Conservation (phyloP, 1,284 basidiomycete genomes). For the Gymnopus androsaceus region DNA sequence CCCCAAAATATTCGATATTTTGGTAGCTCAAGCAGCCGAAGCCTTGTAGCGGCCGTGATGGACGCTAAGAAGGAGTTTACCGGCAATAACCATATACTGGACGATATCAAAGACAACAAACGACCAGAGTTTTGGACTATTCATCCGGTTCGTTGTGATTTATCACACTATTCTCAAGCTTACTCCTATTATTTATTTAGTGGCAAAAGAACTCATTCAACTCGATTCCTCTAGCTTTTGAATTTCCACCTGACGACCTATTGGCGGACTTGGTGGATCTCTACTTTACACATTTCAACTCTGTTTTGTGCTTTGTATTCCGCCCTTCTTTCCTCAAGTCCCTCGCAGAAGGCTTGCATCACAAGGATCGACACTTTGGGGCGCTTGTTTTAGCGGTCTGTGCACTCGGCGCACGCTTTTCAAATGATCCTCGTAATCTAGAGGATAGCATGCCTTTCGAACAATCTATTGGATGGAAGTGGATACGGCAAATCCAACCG, state of each 20-base stretch:
- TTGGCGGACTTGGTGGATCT: constrained; percentile 53
- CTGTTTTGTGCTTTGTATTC: constrained; percentile 59
- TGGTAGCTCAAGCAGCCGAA: constrained; percentile 54
- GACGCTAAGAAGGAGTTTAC: constrained; percentile 49
- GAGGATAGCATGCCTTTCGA: not conserved
- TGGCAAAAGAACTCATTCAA: constrained; percentile 31
- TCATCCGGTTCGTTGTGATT: constrained; percentile 21
- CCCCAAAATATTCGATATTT: constrained; percentile 7
- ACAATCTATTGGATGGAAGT: constrained; percentile 33
- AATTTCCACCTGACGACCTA: constrained; percentile 58
- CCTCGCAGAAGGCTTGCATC: constrained; percentile 51
- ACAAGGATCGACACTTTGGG: constrained; percentile 54
- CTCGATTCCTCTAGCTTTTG: constrained; percentile 9
- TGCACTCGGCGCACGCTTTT: constrained; percentile 61
- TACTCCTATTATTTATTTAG: constrained; percentile 4
- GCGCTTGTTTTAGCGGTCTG: constrained; percentile 65
- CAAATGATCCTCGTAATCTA: constrained; percentile 49
- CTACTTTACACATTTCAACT: constrained; percentile 59
- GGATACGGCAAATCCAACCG: constrained; percentile 51
- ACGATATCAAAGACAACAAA: not conserved
- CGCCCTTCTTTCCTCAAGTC: constrained; percentile 58
- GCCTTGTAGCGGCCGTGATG: constrained; percentile 49
- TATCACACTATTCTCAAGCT: not conserved
- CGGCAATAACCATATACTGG: constrained; percentile 20
- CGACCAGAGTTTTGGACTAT: constrained; percentile 23